Evolutionary conservation across 148 eudicot species (phyloP).

Genomic region (Agrostemma githago): DNA sequence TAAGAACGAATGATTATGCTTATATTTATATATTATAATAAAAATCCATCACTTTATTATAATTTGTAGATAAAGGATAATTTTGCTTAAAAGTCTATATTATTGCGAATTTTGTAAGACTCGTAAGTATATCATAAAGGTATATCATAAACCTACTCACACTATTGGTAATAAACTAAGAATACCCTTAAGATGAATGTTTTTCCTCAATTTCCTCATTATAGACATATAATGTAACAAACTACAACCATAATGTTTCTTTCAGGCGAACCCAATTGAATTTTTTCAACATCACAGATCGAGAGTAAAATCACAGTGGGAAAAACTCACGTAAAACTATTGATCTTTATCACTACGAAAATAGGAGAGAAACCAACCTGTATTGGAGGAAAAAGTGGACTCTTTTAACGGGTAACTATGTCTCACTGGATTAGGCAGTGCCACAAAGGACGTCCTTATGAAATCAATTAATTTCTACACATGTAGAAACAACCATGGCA

Average conservation of each 20-base stretch:
- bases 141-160: too few relatives aligned
- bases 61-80: too few relatives aligned
- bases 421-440: conserved; percentile 31
- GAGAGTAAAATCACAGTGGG: not conserved
- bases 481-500: conserved; percentile 5
- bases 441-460: conserved; percentile 52
- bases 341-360: not conserved
- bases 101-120: too few relatives aligned
- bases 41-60: too few relatives aligned
- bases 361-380: conserved; percentile 37
- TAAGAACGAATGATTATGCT: too few relatives aligned
- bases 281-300: too few relatives aligned
- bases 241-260: not conserved
- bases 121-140: too few relatives aligned
- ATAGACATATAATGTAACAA: not conserved
- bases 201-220: not conserved
- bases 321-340: not conserved
- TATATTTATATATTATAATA: too few relatives aligned
- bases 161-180: too few relatives aligned
- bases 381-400: conserved; percentile 25
- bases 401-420: conserved; percentile 15
- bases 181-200: too few relatives aligned
- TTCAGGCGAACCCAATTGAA: not conserved
- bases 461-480: conserved; percentile 75
- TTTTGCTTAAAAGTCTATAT: too few relatives aligned